Evolutionary conservation across 2,329 filamentous ascomycete species (phyloP), one percentile per base, ranked within the genome.

Genomic region (Neofusicoccum cordaticola): DNA sequence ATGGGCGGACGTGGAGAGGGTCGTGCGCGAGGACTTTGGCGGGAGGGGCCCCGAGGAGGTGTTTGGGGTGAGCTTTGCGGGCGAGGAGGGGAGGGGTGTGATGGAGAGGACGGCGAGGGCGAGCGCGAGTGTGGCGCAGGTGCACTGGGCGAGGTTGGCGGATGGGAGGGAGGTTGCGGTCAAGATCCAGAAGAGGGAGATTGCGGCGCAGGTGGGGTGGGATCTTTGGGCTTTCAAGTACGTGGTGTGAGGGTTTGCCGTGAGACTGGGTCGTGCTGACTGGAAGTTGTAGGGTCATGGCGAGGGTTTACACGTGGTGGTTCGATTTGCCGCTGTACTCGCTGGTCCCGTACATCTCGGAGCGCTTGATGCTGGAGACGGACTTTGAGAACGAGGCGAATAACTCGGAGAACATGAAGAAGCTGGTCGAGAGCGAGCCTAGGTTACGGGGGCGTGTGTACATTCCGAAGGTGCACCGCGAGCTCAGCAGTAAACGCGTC

Each of bases 141-240:
- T 99, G 1, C 95, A 98, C 75, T 97, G 94, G 93, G 95, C 95
- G 7, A 83, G 89, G 66, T 77, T 98, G 64, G 79, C 87, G 2
- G 94, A 98, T 79, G 95, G 95, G 0, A 84, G 92, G 53, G 93
- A 97, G 81, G 91, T 98, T 22, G 95, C 95, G 1, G 86, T 99
- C 74, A 99, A 99, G 81, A 89, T 99, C 4, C 95, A 99, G 82
- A 99, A 98, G 81, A 86, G 89, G 58, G 94, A 97, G 82, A 98
- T 99, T 74, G 88, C 86, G 19, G 88, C 90, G 73, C 95, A 98
- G 79, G 91, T 97, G 42, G 88, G 88, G 4, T 97, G 93, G 93
- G 95, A 99, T 82, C 77, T 99, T 61, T 97, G 93, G 93, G 90
- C 93, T 2, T 97, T 97, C 82, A 93, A 93, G 85, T 90, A 77